Percentiles rank a stretch among this genome's conserved stretches.
Evolutionary conservation across 768 basidiomycete genomes (phyloP).

Genomic region (Hydnomerulius pinastri): DNA sequence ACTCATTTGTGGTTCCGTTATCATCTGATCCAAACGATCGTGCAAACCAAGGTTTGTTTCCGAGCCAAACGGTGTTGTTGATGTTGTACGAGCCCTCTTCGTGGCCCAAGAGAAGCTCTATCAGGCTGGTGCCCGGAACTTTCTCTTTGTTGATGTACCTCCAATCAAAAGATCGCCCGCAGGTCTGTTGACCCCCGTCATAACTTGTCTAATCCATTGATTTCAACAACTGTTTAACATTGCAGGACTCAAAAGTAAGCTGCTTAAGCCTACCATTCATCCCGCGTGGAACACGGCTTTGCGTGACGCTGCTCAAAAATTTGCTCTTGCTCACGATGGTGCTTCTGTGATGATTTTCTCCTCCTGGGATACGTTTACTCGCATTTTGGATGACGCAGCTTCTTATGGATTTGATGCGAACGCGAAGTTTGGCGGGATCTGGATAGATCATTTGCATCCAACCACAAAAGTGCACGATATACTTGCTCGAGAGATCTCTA

Average conservation of each 20-base stretch:
- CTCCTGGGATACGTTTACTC: constrained; percentile 45
- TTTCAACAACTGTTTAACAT: not conserved
- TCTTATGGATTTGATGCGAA: constrained; percentile 1
- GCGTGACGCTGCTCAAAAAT: constrained; percentile 30
- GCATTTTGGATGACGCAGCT: constrained; percentile 47
- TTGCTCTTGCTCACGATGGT: constrained; percentile 44
- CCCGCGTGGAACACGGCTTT: constrained; percentile 50
- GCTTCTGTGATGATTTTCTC: constrained; percentile 52
- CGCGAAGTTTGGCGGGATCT: constrained; percentile 5
- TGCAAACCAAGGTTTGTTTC: not conserved
- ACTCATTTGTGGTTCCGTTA: constrained; percentile 21
- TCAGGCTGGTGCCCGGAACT: constrained; percentile 50
- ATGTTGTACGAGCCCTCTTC: constrained; percentile 44
- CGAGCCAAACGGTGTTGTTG: not conserved
- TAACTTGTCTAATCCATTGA: not conserved
- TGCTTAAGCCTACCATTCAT: not conserved
- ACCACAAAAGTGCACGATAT: constrained; percentile 2
- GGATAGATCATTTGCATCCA: constrained; percentile 17
- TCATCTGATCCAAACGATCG: not conserved
- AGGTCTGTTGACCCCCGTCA: not conserved
- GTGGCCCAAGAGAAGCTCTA: constrained; percentile 50
- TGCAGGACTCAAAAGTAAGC: not conserved
- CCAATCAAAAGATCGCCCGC: constrained; percentile 44
- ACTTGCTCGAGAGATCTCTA: not conserved
- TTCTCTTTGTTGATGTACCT: constrained; percentile 62